Evolutionary conservation across 345 rosid genomes (phyloP).

Genomic region (Eucalyptus fibrosa): DNA sequence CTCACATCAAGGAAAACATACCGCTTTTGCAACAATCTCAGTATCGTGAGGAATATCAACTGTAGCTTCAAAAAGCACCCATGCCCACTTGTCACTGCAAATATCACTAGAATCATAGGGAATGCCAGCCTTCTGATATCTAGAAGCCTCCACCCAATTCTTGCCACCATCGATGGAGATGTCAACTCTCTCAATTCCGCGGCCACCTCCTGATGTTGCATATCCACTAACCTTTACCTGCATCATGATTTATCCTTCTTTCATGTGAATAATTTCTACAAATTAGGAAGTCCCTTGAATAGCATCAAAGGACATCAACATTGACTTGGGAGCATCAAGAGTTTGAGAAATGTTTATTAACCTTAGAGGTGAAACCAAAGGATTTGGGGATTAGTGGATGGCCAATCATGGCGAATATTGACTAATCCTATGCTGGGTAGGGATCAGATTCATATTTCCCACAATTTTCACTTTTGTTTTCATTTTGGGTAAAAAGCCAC

Average conservation of each 20-base stretch:
- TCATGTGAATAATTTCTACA: neutral
- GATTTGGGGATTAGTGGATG: neutral
- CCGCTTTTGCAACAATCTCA: slow-evolving; percentile 87
- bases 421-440: neutral
- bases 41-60: slow-evolving; percentile 40
- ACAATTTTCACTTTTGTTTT: neutral
- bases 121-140: slow-evolving; percentile 51
- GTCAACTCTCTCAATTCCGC: slow-evolving; percentile 94
- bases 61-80: slow-evolving; percentile 79
- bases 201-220: slow-evolving; percentile 95
- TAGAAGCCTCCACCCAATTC: slow-evolving; percentile 81
- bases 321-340: neutral
- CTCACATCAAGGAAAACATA: slow-evolving; percentile 7
- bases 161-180: slow-evolving; percentile 85
- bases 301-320: neutral
- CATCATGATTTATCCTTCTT: neutral
- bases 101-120: slow-evolving; percentile 48
- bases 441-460: neutral
- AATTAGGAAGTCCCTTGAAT: neutral
- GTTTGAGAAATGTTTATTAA: neutral
- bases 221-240: slow-evolving; percentile 80
- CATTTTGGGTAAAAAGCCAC: neutral
- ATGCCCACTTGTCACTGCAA: slow-evolving; percentile 86
- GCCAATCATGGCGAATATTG: neutral
- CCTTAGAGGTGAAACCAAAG: neutral